Base-by-base conservation (phyloP, 805 yeast species). In the Wickerhamiella slavikovae region DNA sequence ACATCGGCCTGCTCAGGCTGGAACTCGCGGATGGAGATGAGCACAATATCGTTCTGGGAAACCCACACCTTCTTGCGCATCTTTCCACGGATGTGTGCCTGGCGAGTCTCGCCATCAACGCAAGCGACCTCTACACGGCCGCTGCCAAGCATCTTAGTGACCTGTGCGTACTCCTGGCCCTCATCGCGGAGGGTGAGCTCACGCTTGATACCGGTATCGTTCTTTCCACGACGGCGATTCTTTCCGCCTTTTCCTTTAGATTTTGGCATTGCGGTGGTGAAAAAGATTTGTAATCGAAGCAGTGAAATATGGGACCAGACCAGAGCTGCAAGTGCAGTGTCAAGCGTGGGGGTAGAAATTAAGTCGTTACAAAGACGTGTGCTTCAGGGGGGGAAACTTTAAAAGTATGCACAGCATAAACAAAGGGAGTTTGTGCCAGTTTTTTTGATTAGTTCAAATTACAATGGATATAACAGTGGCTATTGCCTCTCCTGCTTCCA, bases 41-140 rank as follows among this genome's bases (percentile, higher is more conserved):
- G 63, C 43, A 89, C 80, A 45, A 89, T 89, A 54, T 89, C 99
- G 62, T 98, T 98, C 56, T 82, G 96, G 28, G 78, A 78, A 80
- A 89, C 83, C 99, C 99, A 89, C 37, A 89, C 98, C 69, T 85
- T 89, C 74, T 89, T 89, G 68, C 99, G 78, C 60, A 89, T 68
- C 54, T 89, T 89, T 47, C 99, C 99, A 67, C 99, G 79, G 50
- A 89, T 89, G 52, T 85, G 98, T 13, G 93, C 98, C 69, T 82
- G 68, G 64, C 99, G 73, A 53, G 71, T 78, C 43, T 65, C 63
- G 40, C 93, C 94, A 51, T 89, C 99, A 49, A 89, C 89, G 61
- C 98, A 89, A 29, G 71, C 55, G 32, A 93, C 94, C 55, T 83
- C 93, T 32, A 89, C 74, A 58, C 98, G 72, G 41, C 98, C 96